Conservation (phyloP, 2,329 filamentous ascomycete species). For the Cercospora zeae-maydis region DNA sequence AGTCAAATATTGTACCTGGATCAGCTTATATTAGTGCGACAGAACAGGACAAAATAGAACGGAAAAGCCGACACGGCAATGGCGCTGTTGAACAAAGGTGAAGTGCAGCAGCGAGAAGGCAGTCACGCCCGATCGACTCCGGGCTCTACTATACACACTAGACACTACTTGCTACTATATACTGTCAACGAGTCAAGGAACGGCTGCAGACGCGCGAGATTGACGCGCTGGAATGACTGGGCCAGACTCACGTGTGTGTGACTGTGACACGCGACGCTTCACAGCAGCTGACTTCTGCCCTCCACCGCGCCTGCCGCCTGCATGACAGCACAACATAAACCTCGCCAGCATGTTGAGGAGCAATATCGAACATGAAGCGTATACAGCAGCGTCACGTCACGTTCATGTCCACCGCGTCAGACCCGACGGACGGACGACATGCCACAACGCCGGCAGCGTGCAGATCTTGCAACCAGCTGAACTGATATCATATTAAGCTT, state of each 20-base stretch:
- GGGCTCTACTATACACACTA: too few relatives aligned
- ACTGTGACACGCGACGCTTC: not conserved
- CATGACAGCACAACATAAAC: not conserved
- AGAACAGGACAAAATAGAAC: too few relatives aligned
- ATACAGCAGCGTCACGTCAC: not conserved
- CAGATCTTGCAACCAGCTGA: not conserved
- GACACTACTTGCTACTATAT: too few relatives aligned
- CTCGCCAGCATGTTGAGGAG: not conserved
- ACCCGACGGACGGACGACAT: not conserved
- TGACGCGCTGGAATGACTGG: not conserved
- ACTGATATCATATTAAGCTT: not conserved
- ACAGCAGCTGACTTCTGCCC: not conserved
- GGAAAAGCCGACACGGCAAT: too few relatives aligned
- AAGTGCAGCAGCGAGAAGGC: too few relatives aligned
- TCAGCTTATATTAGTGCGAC: too few relatives aligned
- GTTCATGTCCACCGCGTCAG: not conserved
- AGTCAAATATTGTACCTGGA: too few relatives aligned
- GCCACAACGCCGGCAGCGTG: not conserved
- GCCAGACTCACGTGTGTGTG: not conserved
- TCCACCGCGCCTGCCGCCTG: not conserved
- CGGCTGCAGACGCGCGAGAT: not conserved
- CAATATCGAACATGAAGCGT: too few relatives aligned
- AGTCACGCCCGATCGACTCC: too few relatives aligned
- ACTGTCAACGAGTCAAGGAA: too few relatives aligned
- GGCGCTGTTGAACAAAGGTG: too few relatives aligned